Evolutionary conservation across 352 stramenopile genomes (phyloP).

Genomic region (Globisporangium cystogenes): DNA sequence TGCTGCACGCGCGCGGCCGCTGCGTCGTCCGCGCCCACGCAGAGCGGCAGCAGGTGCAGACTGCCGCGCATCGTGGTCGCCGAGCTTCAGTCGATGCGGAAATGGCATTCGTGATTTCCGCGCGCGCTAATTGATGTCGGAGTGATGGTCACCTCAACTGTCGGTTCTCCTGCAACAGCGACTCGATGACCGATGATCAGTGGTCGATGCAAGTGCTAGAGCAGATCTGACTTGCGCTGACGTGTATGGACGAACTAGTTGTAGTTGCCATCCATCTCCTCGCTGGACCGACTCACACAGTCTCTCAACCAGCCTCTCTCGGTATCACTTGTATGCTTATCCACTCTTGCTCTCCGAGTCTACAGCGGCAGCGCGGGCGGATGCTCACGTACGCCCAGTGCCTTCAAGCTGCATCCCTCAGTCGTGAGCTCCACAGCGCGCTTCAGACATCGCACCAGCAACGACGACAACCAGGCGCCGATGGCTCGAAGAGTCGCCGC

Average conservation of each 20-base stretch:
- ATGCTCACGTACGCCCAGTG: background rate
- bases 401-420: no score
- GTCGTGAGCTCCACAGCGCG: no score
- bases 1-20: constrained; percentile 14
- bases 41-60: constrained; percentile 53
- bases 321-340: background rate
- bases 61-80: constrained; percentile 37
- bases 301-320: no score
- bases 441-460: no score
- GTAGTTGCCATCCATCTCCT: no score
- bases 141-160: constrained; percentile 12
- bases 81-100: constrained; percentile 6
- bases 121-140: constrained; percentile 12
- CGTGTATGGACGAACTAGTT: no score
- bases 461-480: background rate
- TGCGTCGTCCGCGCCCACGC: constrained; percentile 24
- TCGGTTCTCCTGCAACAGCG: background rate
- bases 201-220: background rate
- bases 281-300: no score
- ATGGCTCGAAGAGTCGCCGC: background rate
- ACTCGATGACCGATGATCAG: no score
- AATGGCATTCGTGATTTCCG: background rate
- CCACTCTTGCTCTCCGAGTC: background rate
- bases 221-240: no score
- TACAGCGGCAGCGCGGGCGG: background rate